These are phyloP conservation scores for Chaetomium sp. DNA, from an alignment of 2,329 filamentous ascomycete species.

Conservation along the genomic window DNA sequence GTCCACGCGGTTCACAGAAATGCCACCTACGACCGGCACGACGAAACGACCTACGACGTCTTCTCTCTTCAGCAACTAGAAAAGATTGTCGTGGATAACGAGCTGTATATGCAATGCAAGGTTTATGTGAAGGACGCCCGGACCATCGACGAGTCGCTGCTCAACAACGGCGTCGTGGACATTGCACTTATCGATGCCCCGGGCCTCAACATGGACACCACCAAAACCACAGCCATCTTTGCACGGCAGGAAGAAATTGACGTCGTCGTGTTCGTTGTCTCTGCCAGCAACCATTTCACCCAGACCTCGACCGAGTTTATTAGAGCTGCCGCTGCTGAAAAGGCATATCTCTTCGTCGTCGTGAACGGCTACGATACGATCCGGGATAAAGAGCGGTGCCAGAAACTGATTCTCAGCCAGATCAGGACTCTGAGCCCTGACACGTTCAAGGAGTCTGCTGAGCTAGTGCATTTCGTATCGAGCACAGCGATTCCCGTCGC, in stretches of 20 bases:
- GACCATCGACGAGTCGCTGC: constrained; percentile 84
- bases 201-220: constrained; percentile 90
- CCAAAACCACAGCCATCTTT: constrained; percentile 97
- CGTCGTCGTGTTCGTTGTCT: constrained; percentile 97
- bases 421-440: constrained; percentile 83
- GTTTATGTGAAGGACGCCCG: constrained; percentile 92
- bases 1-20: constrained; percentile 93
- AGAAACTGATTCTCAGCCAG: constrained; percentile 92
- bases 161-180: constrained; percentile 97
- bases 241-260: constrained; percentile 98
- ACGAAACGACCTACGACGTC: constrained; percentile 92
- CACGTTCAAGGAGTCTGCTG: constrained; percentile 87
- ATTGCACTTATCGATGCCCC: constrained; percentile 97
- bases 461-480: constrained; percentile 96
- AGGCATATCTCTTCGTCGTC: constrained; percentile 98
- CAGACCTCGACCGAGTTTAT: constrained; percentile 98
- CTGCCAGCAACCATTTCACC: constrained; percentile 96
- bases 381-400: constrained; percentile 83
- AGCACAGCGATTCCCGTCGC: constrained; percentile 88
- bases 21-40: constrained; percentile 76
- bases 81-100: constrained; percentile 85
- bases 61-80: constrained; percentile 78
- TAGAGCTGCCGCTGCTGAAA: constrained; percentile 90
- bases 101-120: constrained; percentile 91
- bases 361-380: constrained; percentile 98